Base-by-base conservation (phyloP, 164 flowering plant genomes). In the Umbellularia californica region DNA sequence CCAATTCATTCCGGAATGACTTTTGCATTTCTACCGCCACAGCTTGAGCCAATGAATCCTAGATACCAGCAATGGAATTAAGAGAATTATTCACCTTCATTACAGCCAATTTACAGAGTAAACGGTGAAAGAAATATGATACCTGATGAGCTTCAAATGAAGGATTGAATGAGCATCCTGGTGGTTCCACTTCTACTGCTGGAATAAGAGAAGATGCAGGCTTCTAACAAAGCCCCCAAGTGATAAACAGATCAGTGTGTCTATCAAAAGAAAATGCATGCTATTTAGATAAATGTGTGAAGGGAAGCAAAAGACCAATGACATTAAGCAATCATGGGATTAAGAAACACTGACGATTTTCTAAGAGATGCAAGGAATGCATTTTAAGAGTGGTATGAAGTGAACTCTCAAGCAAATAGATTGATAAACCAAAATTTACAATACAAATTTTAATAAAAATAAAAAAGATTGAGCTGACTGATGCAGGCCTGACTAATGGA, bases 11-110 rank as follows among this genome's bases (percentile, higher is more conserved):
- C 75, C 70, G 79, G 71, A 89, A 93, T 22, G 88, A 77, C 82
- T 93, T 95, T 77, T 94, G 97, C 99, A 95, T 93, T 82, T 93
- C 98, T 24, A 84, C 90, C 4, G 99, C 99, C 77, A 95, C 98
- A 73, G 99, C 99, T 81, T 55, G 79, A 75, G 98, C 99, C 82
- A 95, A 79, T 15, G 90, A 82, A 83, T 94, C 99, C 99, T 95
- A 78, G 25, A 76, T 69, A 11, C 35, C 20, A 66, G 20, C 30
- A 72, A 70, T 47, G 52, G 23, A 13, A 14, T 41, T 41, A 23
- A 10, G 25, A 60, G 70, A 0, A n/a, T 22, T 30, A 76, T 35
- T 58, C 22, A 70, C 25, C 63, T 20, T 6, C 47, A 41, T 41
- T 41, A 9, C 47, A 52, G 12, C 17, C 10, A 5, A 6, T 19